Base-by-base conservation (phyloP, 169 alveolate genomes). In the Plasmodium relictum region DNA sequence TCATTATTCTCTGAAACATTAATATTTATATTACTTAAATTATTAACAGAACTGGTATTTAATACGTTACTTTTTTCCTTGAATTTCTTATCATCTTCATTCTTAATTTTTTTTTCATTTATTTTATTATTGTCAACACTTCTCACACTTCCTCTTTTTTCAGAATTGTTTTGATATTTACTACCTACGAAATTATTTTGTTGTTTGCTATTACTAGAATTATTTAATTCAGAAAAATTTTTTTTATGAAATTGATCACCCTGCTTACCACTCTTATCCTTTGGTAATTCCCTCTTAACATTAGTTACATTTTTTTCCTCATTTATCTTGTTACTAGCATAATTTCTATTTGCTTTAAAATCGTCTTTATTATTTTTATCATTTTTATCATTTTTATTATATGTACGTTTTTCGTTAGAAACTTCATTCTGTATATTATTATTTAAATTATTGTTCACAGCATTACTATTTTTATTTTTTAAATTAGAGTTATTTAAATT, bases 211-310 rank as follows among this genome's bases (percentile, higher is more conserved):
- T 39, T 80, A 61, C 56, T 48, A 14, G 65, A 14, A 52, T 45
- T 52, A 24, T 16, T 70, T 3, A n/a, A 18, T 26, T 44, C 78
- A 26, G 8, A 31, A 42, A 63, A 78, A 24, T 58, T 58, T 56
- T 78, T 78, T 42, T 78, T 78, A 39, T 20, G 45, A 26, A 10
- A 24, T 58, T 39, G 63, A 16, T 66, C 73, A 20, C 37, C 24
- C 41, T 14, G 59, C 12, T 78, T 78, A 24, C 52, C 61, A 26
- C 42, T 56, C 20, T 65, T 78, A 48, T 78, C 89, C 22, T 78
- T 78, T 6, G 70, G 5, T 18, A 26, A 31, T 45, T 78, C 76
- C 42, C 31, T 78, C 65, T 65, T 78, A 10, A 41, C 12, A 16
- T 5, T 26, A 10, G 20, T 22, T 9, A 24, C 26, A 12, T 24